phyloP scores from a whole-genome alignment of 2,329 filamentous ascomycete species.

The Aureobasidium sp. region DNA sequence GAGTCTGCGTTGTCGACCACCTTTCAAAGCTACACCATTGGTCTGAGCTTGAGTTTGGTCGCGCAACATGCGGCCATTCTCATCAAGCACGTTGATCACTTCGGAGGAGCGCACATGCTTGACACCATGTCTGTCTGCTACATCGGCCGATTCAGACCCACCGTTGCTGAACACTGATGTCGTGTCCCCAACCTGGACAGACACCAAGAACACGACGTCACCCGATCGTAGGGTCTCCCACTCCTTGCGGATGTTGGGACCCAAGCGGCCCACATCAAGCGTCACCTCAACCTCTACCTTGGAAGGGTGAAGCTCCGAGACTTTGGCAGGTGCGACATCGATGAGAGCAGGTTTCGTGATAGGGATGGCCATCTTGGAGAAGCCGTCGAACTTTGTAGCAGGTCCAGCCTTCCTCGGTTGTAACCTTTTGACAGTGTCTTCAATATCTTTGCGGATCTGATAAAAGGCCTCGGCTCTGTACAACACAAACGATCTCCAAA shows the following conservation, averaged over 20 bases:
- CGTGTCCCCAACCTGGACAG: constrained; percentile 57
- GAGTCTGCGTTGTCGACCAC: constrained; percentile 57
- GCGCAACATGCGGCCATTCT: constrained; percentile 67
- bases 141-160: constrained; percentile 38
- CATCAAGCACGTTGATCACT: constrained; percentile 77
- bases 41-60: constrained; percentile 45
- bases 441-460: constrained; percentile 84
- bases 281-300: constrained; percentile 79
- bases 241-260: constrained; percentile 67
- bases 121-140: constrained; percentile 51
- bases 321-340: constrained; percentile 73
- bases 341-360: constrained; percentile 81
- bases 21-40: constrained; percentile 54
- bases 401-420: constrained; percentile 63
- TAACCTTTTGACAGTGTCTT: constrained; percentile 71
- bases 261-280: constrained; percentile 74
- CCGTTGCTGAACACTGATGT: constrained; percentile 50
- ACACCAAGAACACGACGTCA: constrained; percentile 83
- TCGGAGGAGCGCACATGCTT: constrained; percentile 72
- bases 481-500: constrained; percentile 89
- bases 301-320: constrained; percentile 78
- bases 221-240: constrained; percentile 85
- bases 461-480: constrained; percentile 91
- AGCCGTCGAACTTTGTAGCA: constrained; percentile 66
- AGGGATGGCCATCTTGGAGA: constrained; percentile 84